Percentiles rank a stretch among this genome's conserved stretches.
Conservation (phyloP, 1,284 basidiomycete genomes). For the Quambalaria eucalypti region DNA sequence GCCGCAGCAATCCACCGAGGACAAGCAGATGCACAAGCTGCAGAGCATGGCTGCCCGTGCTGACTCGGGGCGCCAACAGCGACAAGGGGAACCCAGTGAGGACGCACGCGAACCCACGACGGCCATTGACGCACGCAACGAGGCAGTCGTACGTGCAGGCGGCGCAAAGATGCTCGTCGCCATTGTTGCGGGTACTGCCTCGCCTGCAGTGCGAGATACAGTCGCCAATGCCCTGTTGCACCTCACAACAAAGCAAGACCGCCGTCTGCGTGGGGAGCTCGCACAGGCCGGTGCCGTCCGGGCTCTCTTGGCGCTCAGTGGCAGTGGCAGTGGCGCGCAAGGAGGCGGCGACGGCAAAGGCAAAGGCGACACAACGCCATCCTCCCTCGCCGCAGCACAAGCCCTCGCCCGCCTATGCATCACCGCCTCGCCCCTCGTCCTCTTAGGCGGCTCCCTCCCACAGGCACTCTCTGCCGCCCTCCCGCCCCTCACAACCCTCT, state of each 20-base stretch:
- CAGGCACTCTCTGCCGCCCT: conserved; percentile 7
- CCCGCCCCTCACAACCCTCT: conserved; percentile 16
- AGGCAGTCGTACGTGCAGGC: conserved; percentile 14
- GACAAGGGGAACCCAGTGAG: conserved; percentile 2
- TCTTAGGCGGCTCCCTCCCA: conserved; percentile 57
- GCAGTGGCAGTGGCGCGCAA: no score
- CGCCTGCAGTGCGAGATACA: neutral
- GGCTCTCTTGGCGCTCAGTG: neutral
- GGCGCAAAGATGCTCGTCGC: conserved; percentile 19
- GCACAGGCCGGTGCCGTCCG: neutral
- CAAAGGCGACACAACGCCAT: neutral
- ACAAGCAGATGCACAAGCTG: conserved; percentile 28
- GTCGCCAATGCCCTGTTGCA: neutral
- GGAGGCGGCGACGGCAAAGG: neutral
- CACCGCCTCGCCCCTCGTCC: conserved; percentile 74
- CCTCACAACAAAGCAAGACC: neutral
- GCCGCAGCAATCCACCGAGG: conserved; percentile 17
- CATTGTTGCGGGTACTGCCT: conserved; percentile 6
- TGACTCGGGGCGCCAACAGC: neutral
- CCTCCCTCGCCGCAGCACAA: conserved; percentile 62
- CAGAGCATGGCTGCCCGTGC: conserved; percentile 9
- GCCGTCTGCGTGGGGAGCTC: neutral
- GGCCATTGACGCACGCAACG: neutral
- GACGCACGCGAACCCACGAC: conserved; percentile 8
- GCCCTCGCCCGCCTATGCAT: conserved; percentile 87